These are phyloP conservation scores for Populus davidiana DNA, from an alignment of 345 rosid species.

Conservation along the genomic window DNA sequence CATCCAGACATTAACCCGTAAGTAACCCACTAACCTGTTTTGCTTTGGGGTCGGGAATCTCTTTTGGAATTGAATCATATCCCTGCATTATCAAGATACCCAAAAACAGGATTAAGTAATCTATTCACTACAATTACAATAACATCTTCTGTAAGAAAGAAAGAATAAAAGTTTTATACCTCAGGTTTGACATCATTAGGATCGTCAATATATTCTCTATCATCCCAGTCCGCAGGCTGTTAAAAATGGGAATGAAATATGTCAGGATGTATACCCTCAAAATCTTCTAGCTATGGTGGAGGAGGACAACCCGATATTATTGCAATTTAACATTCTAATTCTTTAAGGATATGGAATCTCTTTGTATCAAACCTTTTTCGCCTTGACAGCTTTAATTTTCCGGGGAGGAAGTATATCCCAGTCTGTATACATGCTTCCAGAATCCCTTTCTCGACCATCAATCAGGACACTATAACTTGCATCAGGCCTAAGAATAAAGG, in stretches of 20 bases:
- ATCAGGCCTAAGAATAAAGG: constrained; percentile 91
- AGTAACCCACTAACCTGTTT: constrained; percentile 31
- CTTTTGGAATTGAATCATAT: constrained; percentile 41
- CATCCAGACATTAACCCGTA: not conserved
- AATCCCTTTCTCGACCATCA: constrained; percentile 85
- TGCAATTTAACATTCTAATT: not conserved
- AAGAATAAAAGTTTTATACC: constrained; percentile 38
- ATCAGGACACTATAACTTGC: constrained; percentile 78
- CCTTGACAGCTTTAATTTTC: constrained; percentile 67
- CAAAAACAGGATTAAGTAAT: not conserved
- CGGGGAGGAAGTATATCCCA: constrained; percentile 96
- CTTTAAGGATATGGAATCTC: not conserved
- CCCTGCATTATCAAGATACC: constrained; percentile 26
- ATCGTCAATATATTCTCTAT: constrained; percentile 81
- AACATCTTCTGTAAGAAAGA: constrained; percentile 1
- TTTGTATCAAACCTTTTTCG: constrained; percentile 57
- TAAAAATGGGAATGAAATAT: not conserved
- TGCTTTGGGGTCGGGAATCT: constrained; percentile 42
- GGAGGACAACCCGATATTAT: not conserved
- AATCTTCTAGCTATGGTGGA: not conserved
- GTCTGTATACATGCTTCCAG: constrained; percentile 86
- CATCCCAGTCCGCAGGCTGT: constrained; percentile 95
- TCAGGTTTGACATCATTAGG: constrained; percentile 74
- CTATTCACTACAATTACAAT: constrained; percentile 4
- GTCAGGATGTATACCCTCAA: not conserved